Evolutionary conservation across 2,329 filamentous ascomycete genomes (phyloP), one percentile per base, ranked within the genome.

Genomic region (Sporothrix variecibatus): DNA sequence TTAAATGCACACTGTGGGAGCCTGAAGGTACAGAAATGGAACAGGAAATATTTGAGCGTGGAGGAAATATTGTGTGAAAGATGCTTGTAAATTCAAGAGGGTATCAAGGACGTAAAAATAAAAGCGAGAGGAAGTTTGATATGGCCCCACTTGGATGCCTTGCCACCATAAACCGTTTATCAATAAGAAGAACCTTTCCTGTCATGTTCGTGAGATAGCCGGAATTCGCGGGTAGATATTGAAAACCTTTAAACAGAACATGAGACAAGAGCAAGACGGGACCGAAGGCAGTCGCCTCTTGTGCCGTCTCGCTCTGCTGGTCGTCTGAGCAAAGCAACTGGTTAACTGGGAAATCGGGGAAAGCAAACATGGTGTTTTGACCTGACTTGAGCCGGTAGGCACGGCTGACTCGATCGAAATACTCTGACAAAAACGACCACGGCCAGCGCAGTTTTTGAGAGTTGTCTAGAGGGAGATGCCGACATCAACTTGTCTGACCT

Each of bases 251-350:
- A 17, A 46, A 51, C 40, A 72, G 26, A n/a, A 71, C 34, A 43
- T 64, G 70, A 72, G 56, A 72, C 70, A 64, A 17, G 12, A 43
- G 20, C 12, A 60, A n/a, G 53, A 46, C 34, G 69, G 69, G 53
- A 60, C 60, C 60, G 60, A 40, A 40, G 28, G 3, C 31, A 64
- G 3, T 9, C 34, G n/a, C 23, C 20, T 23, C 17, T 38, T 23
- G 1, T 64, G 34, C 31, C 31, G 9, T n/a, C 31, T 64, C 31
- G n/a, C 17, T 34, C 9, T 23, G 7, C 1, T 17, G 4, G 31
- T 40, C 5, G 11, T 23, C 2, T 11, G 20, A 23, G 15, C 20
- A 34, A 40, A 40, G 60, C 17, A 40, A 7, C 31, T n/a, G 31
- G 17, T 23, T 20, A 23, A 40, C 17, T 64, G 34, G 31, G 34